phyloP scores from a whole-genome alignment of 2,329 filamentous ascomycete species.

The Neocatenulostroma microsporum region DNA sequence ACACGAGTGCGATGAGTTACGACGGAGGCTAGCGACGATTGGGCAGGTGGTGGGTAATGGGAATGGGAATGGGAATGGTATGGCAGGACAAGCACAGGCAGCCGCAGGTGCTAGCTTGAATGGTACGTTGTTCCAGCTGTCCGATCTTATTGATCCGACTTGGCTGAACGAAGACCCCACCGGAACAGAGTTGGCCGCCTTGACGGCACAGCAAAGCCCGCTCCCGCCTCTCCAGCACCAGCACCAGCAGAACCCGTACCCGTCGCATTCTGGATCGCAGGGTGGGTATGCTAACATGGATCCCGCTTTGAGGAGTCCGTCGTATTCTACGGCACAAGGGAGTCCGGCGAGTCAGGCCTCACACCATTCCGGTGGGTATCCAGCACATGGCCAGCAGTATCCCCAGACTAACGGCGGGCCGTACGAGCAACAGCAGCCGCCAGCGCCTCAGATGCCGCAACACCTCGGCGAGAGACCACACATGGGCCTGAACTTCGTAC shows the following conservation, averaged over 20 bases:
- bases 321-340: too few relatives aligned
- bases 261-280: slow-evolving; percentile 6
- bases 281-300: too few relatives aligned
- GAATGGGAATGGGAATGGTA: slow-evolving; percentile 1
- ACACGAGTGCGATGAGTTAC: slow-evolving; percentile 72
- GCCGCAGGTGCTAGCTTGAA: slow-evolving; percentile 22
- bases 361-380: too few relatives aligned
- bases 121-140: slow-evolving; percentile 23
- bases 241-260: too few relatives aligned
- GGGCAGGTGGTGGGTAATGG: slow-evolving; percentile 21
- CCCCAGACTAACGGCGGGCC: slow-evolving; percentile 5
- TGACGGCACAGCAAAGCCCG: slow-evolving; percentile 39
- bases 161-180: slow-evolving; percentile 23
- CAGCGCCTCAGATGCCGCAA: slow-evolving; percentile 8
- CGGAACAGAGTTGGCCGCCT: slow-evolving; percentile 39
- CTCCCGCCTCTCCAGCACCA: too few relatives aligned
- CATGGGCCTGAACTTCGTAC: slow-evolving; percentile 9
- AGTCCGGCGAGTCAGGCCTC: too few relatives aligned
- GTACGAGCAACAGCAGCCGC: slow-evolving; percentile 12
- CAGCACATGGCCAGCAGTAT: slow-evolving; percentile 8
- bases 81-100: slow-evolving; percentile 1
- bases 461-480: slow-evolving; percentile 8
- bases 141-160: slow-evolving; percentile 20
- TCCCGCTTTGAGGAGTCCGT: too few relatives aligned
- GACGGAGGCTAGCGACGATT: slow-evolving; percentile 48